Conservation (phyloP, 2,329 filamentous ascomycete species). For the Scytalidium sp. region DNA sequence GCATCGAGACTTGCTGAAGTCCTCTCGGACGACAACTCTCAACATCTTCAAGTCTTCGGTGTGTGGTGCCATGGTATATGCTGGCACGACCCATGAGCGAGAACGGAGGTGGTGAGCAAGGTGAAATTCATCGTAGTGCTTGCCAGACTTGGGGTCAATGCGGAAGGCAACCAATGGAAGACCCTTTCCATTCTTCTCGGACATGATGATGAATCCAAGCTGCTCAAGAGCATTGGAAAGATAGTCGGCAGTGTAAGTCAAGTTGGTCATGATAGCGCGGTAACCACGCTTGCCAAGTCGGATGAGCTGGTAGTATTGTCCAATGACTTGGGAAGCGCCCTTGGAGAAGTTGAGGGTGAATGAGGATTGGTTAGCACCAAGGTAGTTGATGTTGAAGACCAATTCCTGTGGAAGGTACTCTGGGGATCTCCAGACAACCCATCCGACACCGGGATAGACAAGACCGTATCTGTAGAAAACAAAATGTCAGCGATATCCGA, state of each 20-base stretch:
- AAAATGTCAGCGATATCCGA: too few species aligned
- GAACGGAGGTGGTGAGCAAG: slow-evolving; percentile 82
- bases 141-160: slow-evolving; percentile 54
- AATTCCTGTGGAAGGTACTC: slow-evolving; percentile 86
- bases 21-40: slow-evolving; percentile 87
- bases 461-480: slow-evolving; percentile 78
- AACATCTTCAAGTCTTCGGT: slow-evolving; percentile 84
- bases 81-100: slow-evolving; percentile 89
- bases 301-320: slow-evolving; percentile 97
- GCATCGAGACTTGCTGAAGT: slow-evolving; percentile 80
- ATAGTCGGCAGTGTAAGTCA: slow-evolving; percentile 88
- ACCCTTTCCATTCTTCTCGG: slow-evolving; percentile 70
- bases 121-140: slow-evolving; percentile 70
- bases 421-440: slow-evolving; percentile 84
- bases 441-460: slow-evolving; percentile 89
- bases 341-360: slow-evolving; percentile 98
- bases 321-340: slow-evolving; percentile 90
- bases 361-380: slow-evolving; percentile 90
- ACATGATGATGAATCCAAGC: slow-evolving; percentile 86
- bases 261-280: slow-evolving; percentile 88
- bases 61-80: slow-evolving; percentile 95
- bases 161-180: slow-evolving; percentile 90
- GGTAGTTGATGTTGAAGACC: slow-evolving; percentile 99
- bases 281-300: slow-evolving; percentile 92
- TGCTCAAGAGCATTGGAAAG: slow-evolving; percentile 69